Base-by-base conservation (phyloP, 208 protist species). In the Wallacemonas collosoma region DNA sequence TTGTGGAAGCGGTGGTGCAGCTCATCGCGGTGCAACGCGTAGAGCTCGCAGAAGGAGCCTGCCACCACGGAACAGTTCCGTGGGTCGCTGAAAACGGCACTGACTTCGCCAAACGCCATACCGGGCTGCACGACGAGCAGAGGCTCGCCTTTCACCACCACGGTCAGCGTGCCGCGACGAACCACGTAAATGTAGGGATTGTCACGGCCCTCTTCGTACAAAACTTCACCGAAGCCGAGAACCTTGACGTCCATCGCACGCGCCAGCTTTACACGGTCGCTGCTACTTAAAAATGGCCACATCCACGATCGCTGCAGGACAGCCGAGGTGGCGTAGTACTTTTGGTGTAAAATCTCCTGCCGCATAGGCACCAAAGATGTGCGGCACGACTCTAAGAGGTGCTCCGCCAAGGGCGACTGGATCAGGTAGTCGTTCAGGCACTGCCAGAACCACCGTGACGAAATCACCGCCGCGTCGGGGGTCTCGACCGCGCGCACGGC, bases 271-370 rank as follows among this genome's bases (percentile, higher is more conserved):
- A 94, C 83, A 50, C 89, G 87, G 55, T 94, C 92, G 55, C 85
- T 87, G 58, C 81, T 72, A 56, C 80, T 85, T 14, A 97, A 77
- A 54, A 86, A 77, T 17, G 86, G 73, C 87, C 92, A 94, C 82
- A 94, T 82, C 90, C 92, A 97, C 73, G 88, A 95, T 45, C 90
- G 86, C 85, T 89, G 83, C 39, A 93, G 80, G 45, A 94, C 76
- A 45, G 86, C 76, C 15, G 86, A 85, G 15, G 87, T 94, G 60
- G 89, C 81, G 58, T 87, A 95, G 72, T 91, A 94, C 44, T 70
- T 86, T 2, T 69, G 41, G 15, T 77, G 75, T 70, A 97, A 47
- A 44, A 94, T 83, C n/a, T 91, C 86, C 26, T 66, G 61, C 45
- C 86, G 88, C 47, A 83, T 68, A 17, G 92, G 89, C 50, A 88